Percentiles rank a stretch among this genome's conserved stretches.
These are phyloP conservation scores for Rosa lucieae DNA, from an alignment of 306 rosid genomes.

Conservation along the genomic window DNA sequence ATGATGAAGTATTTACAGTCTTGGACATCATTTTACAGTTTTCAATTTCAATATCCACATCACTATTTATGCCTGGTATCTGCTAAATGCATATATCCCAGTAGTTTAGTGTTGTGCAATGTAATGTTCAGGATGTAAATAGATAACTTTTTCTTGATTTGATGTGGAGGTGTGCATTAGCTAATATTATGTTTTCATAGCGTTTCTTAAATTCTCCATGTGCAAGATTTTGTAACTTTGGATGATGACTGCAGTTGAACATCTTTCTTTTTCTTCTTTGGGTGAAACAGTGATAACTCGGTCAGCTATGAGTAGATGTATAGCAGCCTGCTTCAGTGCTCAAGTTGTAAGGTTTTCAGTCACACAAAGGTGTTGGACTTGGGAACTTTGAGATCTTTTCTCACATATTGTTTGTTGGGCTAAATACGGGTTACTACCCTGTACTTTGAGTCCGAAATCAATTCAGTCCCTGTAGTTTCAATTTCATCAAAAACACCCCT, in stretches of 20 bases:
- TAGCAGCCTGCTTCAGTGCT: conserved; percentile 68
- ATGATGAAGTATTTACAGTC: conserved; percentile 7
- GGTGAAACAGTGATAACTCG: conserved; percentile 62
- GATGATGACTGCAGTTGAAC: background rate
- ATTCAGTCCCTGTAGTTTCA: no score
- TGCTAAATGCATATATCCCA: background rate
- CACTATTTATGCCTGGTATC: background rate
- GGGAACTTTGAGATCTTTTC: conserved; percentile 19
- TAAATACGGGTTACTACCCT: no score
- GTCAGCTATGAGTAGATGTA: conserved; percentile 60
- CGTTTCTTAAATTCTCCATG: background rate
- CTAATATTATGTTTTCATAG: background rate
- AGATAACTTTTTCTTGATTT: background rate
- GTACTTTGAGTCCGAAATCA: no score
- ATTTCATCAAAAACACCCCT: no score
- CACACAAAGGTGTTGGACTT: conserved; percentile 39
- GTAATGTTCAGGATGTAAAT: background rate
- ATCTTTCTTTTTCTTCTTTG: conserved; percentile 9
- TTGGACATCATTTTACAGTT: background rate
- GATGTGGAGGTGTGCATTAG: background rate
- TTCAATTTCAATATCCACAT: background rate
- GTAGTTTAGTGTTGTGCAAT: background rate
- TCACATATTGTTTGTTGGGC: background rate
- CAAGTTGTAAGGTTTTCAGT: conserved; percentile 56
- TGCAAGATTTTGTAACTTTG: conserved; percentile 1